These are phyloP conservation scores for Thraustotheca clavata DNA, from an alignment of 352 stramenopile species.

Conservation along the genomic window DNA sequence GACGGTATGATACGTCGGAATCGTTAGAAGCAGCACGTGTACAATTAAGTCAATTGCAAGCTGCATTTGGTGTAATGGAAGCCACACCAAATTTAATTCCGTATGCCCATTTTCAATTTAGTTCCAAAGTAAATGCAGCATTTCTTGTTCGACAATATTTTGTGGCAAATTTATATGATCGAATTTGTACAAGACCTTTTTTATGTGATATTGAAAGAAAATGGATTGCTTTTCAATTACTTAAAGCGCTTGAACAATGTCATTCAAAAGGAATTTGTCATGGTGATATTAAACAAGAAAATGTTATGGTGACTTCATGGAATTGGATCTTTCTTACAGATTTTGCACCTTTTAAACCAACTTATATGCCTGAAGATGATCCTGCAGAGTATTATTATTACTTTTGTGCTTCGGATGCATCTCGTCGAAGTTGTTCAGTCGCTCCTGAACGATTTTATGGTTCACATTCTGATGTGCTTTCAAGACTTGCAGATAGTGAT, in stretches of 20 bases:
- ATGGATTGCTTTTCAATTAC: slow-evolving; percentile 96
- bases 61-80: slow-evolving; percentile 50
- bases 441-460: slow-evolving; percentile 90
- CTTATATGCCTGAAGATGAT: slow-evolving; percentile 93
- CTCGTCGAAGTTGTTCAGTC: slow-evolving; percentile 90
- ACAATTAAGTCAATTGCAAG: slow-evolving; percentile 40
- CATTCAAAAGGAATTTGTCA: slow-evolving; percentile 92
- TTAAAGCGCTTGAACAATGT: slow-evolving; percentile 90
- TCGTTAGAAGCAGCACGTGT: slow-evolving; percentile 46
- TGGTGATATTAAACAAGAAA: slow-evolving; percentile 97
- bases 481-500: slow-evolving; percentile 62
- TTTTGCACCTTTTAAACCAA: slow-evolving; percentile 94
- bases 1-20: slow-evolving; percentile 71
- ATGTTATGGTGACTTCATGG: slow-evolving; percentile 97
- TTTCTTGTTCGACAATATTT: slow-evolving; percentile 96
- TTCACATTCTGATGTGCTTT: slow-evolving; percentile 33
- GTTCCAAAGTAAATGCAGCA: slow-evolving; percentile 72
- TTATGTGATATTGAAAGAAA: slow-evolving; percentile 94
- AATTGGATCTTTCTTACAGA: slow-evolving; percentile 97
- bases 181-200: slow-evolving; percentile 94
- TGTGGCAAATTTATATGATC: slow-evolving; percentile 93
- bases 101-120: slow-evolving; percentile 72
- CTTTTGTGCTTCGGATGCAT: slow-evolving; percentile 79
- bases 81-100: slow-evolving; percentile 74
- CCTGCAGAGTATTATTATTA: slow-evolving; percentile 95